These are phyloP conservation scores for Yarrowia divulgata DNA, from an alignment of 805 yeast genomes.

Conservation along the genomic window DNA sequence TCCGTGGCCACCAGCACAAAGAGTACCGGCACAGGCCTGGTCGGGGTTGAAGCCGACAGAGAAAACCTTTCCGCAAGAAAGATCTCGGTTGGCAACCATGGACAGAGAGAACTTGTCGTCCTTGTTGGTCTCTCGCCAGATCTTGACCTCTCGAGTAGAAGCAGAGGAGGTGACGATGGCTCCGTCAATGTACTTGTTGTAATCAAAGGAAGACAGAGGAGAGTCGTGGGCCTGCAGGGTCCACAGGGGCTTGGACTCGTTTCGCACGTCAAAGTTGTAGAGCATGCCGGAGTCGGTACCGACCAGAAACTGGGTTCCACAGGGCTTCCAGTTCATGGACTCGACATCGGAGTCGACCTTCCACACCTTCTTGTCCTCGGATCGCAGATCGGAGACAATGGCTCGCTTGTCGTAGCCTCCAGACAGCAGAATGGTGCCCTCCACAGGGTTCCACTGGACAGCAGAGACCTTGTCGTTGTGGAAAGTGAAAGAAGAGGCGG, in stretches of 20 bases:
- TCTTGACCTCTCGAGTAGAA: conserved; percentile 84
- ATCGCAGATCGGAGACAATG: conserved; percentile 79
- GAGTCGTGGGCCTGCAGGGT: conserved; percentile 96
- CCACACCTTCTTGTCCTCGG: conserved; percentile 66
- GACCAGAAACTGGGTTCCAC: conserved; percentile 65
- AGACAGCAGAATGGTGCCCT: conserved; percentile 65
- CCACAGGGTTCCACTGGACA: conserved; percentile 80
- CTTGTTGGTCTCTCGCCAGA: conserved; percentile 76
- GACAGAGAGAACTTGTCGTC: conserved; percentile 64
- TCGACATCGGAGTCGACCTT: conserved; percentile 82
- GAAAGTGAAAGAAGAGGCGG: conserved; percentile 78
- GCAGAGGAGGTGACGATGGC: conserved; percentile 85
- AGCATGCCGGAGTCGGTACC: conserved; percentile 93
- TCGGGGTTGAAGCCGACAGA: conserved; percentile 86
- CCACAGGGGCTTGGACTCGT: conserved; percentile 77
- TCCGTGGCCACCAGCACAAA: conserved; percentile 85
- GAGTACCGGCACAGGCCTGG: conserved; percentile 80
- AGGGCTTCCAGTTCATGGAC: conserved; percentile 71
- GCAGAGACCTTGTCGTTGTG: conserved; percentile 86
- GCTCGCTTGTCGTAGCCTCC: conserved; percentile 95
- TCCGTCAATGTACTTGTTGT: conserved; percentile 71
- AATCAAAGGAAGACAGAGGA: conserved; percentile 82
- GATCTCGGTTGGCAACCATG: conserved; percentile 88
- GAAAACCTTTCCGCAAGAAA: conserved; percentile 92
- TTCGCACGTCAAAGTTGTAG: conserved; percentile 86